These are phyloP conservation scores for Rhododendron simsii DNA, from an alignment of 148 eudicot species.

Conservation along the genomic window DNA sequence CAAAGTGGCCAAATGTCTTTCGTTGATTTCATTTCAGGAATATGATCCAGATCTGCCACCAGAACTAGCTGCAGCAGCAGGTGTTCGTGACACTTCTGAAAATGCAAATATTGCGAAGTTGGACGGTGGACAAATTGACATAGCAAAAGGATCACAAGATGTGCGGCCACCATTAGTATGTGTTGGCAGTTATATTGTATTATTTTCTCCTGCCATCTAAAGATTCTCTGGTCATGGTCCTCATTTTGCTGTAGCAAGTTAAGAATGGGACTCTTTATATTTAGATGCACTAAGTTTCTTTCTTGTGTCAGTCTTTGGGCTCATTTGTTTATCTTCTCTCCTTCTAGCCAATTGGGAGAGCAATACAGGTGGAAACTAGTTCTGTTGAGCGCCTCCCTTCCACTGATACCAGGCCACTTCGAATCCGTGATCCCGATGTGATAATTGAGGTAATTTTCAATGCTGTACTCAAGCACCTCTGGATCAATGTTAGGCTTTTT, in stretches of 20 bases:
- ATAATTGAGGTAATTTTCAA: slow-evolving; percentile 63
- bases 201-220: neutral
- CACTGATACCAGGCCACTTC: slow-evolving; percentile 75
- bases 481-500: neutral
- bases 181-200: neutral
- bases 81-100: slow-evolving; percentile 52
- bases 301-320: slow-evolving; percentile 6
- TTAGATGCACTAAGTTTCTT: neutral
- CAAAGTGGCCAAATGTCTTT: neutral
- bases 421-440: slow-evolving; percentile 80
- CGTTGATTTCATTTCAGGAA: slow-evolving; percentile 42
- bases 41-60: slow-evolving; percentile 99
- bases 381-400: slow-evolving; percentile 87
- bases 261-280: neutral
- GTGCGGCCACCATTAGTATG: slow-evolving; percentile 65
- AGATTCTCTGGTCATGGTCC: slow-evolving; percentile 1
- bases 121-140: slow-evolving; percentile 50
- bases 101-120: slow-evolving; percentile 40
- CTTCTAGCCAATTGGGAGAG: slow-evolving; percentile 77
- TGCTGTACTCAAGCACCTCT: slow-evolving; percentile 1
- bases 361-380: slow-evolving; percentile 87
- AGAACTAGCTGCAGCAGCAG: slow-evolving; percentile 92
- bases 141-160: slow-evolving; percentile 40
- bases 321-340: slow-evolving; percentile 6
- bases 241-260: neutral